Conservation (phyloP, 2,329 filamentous ascomycete species). For the Colletotrichum graminicola region DNA sequence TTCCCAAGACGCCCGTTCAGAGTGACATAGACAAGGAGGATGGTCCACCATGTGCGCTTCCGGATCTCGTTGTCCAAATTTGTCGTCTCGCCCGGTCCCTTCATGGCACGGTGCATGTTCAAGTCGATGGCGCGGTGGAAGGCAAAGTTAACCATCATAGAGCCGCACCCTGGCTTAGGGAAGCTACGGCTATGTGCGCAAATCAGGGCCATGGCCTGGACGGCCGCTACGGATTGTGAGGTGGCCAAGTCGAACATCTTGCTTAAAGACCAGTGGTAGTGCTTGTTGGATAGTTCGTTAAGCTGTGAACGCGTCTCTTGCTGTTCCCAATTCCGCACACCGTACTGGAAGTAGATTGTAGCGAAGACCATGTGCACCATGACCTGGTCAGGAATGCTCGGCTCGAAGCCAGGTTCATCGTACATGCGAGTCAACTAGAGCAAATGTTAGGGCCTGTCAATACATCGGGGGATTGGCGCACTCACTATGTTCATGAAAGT, state of each 20-base stretch:
- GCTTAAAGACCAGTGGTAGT: conserved; percentile 81
- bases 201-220: conserved; percentile 81
- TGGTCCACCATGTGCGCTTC: conserved; percentile 82
- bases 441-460: conserved; percentile 9
- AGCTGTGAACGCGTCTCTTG: conserved; percentile 65
- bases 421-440: conserved; percentile 73
- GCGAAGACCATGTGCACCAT: conserved; percentile 84
- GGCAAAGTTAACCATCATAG: conserved; percentile 74
- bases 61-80: conserved; percentile 80
- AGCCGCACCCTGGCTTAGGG: conserved; percentile 82
- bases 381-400: conserved; percentile 74
- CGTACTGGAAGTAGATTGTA: conserved; percentile 82
- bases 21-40: conserved; percentile 75
- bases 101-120: conserved; percentile 79
- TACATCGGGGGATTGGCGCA: conserved; percentile 12
- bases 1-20: conserved; percentile 81
- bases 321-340: conserved; percentile 74
- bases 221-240: conserved; percentile 72
- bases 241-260: conserved; percentile 75
- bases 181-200: conserved; percentile 80
- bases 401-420: conserved; percentile 73
- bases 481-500: conserved; percentile 77
- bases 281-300: conserved; percentile 77
- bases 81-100: conserved; percentile 59
- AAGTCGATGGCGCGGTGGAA: conserved; percentile 79